Evolutionary conservation across 2,329 filamentous ascomycete genomes (phyloP), one percentile per base, ranked within the genome.

Genomic region (Chrysoporthe cubensis): DNA sequence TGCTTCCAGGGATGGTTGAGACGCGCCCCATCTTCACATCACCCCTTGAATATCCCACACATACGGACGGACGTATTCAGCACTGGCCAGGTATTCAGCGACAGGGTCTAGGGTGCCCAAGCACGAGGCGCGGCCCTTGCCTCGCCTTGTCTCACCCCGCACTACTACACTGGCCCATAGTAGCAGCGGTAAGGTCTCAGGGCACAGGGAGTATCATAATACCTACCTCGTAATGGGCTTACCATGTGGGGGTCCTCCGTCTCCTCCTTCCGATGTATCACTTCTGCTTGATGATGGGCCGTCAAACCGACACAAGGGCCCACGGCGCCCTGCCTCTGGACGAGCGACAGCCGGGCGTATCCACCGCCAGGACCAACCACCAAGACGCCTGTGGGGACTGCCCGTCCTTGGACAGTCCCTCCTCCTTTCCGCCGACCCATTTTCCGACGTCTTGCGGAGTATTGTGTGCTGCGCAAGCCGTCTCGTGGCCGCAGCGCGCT

Each of bases 31-130:
- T 57, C 16, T 32, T 13, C 54, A 26, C 34, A 32, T 54, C 50
- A 57, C 54, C 54, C 54, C 32, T 57, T 57, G 54, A 57, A 57
- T 57, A 40, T 40, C 50, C 21, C 21, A 32, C 32, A 32, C 32
- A 54, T 54, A 54, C 50, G 26, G 26, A 26, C 26, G 26, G 26
- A 26, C 26, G 26, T 26, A 26, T 26, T 26, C 26, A 26, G 26
- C 26, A 26, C 26, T 26, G 26, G 26, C 26, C 26, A 26, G 26
- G 26, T 26, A 26, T 26, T 26, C 26, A 54, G 13, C 16, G 32
- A 54, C 21, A 21, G 18, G n/a, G 37, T 40, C 37, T 40, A 0
- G 37, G 9, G 37, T 40, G 9, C 21, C n/a, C 48, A 26, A 32
- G 48, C n/a, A 21, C 48, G 21, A 11, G 14, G 21, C 9, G 43